Evolutionary conservation across 495 filamentous ascomycete species (phyloP), one percentile per base, ranked within the genome.

Genomic region (Cenococcum geophilum): DNA sequence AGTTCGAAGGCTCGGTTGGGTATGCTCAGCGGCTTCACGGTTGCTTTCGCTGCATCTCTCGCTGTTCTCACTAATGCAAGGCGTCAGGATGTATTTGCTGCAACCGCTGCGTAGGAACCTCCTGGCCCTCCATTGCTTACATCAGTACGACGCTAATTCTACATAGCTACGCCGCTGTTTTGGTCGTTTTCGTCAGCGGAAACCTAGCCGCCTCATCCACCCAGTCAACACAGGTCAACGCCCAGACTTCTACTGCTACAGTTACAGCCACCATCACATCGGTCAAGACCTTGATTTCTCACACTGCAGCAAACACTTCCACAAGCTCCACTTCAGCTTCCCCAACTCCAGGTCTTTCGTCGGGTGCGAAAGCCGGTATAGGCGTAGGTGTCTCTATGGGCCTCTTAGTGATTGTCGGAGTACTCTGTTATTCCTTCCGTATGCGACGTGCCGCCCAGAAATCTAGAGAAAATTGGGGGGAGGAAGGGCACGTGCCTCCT

Each of bases 101-200:
- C 48, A 4, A 51, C 48, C 22, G 48, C 48, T 5, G 48, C 48
- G 48, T 51, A 10, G 11, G 48, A 20, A 10, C 22, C 14, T 21
- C 48, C 5, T 1, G 11, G 16, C 23, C 22, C n/a, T 18, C 16
- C 48, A 5, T n/a, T n/a, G 12, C 48, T 51, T 23, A 4, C 22
- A 51, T 21, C 1, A 5, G 1, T 51, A 22, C 48, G 12, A 51
- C 18, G n/a, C 4, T 23, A 20, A 21, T 21, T 18, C 48, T 14
- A 40, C 6, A 6, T 40, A 40, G 36, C 8, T 51, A 51, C 21
- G 48, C 48, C 1, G 48, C 48, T 21, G 48, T 51, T 11, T 21
- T 51, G n/a, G 48, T 51, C n/a, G 48, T 51, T n/a, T 51, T 51
- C 48, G 48, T 51, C n/a, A 51, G 48, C 10, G 48, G 48, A 51